A percentile compares a stretch with the other conserved stretches of the same genome.
These are phyloP conservation scores for Colletotrichum tropicale DNA, from an alignment of 2,329 filamentous ascomycete genomes.

Conservation along the genomic window DNA sequence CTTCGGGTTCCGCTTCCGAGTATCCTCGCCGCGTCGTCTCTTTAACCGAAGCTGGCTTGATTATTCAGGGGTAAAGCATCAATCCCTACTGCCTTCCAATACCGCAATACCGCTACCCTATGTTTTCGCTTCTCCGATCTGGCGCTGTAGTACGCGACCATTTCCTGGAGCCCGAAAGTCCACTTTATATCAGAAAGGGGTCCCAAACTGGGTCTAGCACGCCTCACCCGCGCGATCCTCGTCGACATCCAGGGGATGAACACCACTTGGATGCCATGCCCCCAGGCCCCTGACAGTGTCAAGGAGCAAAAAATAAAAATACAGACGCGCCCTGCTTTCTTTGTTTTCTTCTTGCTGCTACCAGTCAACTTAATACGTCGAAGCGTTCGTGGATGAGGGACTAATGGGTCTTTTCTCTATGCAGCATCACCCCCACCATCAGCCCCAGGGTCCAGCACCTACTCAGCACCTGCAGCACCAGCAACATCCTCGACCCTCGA, in stretches of 20 bases:
- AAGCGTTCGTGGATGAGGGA: slow-evolving; percentile 39
- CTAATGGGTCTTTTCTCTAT: slow-evolving; percentile 67
- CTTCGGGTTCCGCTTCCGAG: slow-evolving; percentile 40
- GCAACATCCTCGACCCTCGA: slow-evolving; percentile 72
- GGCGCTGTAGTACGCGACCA: slow-evolving; percentile 20
- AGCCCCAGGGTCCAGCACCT: slow-evolving; percentile 74
- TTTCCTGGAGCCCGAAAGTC: slow-evolving; percentile 10
- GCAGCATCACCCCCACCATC: slow-evolving; percentile 79
- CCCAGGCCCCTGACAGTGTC: slow-evolving; percentile 51
- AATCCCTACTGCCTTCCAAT: neutral
- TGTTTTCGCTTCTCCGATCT: slow-evolving; percentile 18
- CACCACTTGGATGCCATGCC: slow-evolving; percentile 31
- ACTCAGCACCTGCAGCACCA: slow-evolving; percentile 69
- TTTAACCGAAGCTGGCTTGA: slow-evolving; percentile 28
- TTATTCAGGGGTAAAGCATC: slow-evolving; percentile 36
- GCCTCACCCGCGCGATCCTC: slow-evolving; percentile 56
- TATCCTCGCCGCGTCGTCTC: slow-evolving; percentile 14
- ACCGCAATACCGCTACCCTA: neutral
- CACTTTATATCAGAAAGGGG: slow-evolving; percentile 23
- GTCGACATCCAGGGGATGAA: slow-evolving; percentile 43
- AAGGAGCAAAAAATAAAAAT: slow-evolving; percentile 52
- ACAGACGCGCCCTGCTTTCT: slow-evolving; percentile 49
- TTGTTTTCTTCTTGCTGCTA: slow-evolving; percentile 37
- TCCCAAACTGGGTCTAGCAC: slow-evolving; percentile 46
- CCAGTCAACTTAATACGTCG: slow-evolving; percentile 26